Conservation (phyloP, 169 alveolate genomes). For the Plasmodium knowlesi region DNA sequence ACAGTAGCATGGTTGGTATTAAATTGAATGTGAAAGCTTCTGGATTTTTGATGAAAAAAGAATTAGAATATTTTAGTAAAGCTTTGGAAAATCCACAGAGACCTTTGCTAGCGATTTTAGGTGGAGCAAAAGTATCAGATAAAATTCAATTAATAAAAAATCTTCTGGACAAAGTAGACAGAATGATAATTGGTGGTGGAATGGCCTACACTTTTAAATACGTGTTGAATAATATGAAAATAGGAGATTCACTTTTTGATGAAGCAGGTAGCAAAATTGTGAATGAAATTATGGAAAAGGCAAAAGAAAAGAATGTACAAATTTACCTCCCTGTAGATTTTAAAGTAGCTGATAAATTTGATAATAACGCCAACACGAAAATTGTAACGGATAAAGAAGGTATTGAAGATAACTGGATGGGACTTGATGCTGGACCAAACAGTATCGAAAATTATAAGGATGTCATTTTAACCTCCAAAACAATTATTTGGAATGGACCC, state of each 20-base stretch:
- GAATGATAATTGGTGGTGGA: constrained; percentile 98
- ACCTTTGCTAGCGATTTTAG: constrained; percentile 96
- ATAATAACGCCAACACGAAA: constrained; percentile 89
- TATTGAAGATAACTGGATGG: constrained; percentile 97
- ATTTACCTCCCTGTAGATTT: constrained; percentile 95
- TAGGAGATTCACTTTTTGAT: constrained; percentile 96
- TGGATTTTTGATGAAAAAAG: constrained; percentile 95
- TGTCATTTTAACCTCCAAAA: constrained; percentile 89
- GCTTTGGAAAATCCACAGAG: constrained; percentile 95
- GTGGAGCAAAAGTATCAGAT: constrained; percentile 99
- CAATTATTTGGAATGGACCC: constrained; percentile 98
- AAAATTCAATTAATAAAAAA: constrained; percentile 96
- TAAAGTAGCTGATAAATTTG: constrained; percentile 93
- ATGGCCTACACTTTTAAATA: constrained; percentile 98
- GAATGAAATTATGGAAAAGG: constrained; percentile 94
- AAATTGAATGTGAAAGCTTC: constrained; percentile 93
- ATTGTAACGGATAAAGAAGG: constrained; percentile 90
- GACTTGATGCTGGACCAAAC: constrained; percentile 97
- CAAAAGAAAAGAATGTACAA: constrained; percentile 92
- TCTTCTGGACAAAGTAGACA: constrained; percentile 94
- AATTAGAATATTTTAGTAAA: constrained; percentile 95
- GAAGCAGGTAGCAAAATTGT: constrained; percentile 97
- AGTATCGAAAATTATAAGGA: constrained; percentile 87
- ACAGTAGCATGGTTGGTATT: constrained; percentile 97
- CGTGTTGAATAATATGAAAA: constrained; percentile 89